Base-by-base conservation (phyloP, 164 flowering plant species). In the Sextonia rubra region DNA sequence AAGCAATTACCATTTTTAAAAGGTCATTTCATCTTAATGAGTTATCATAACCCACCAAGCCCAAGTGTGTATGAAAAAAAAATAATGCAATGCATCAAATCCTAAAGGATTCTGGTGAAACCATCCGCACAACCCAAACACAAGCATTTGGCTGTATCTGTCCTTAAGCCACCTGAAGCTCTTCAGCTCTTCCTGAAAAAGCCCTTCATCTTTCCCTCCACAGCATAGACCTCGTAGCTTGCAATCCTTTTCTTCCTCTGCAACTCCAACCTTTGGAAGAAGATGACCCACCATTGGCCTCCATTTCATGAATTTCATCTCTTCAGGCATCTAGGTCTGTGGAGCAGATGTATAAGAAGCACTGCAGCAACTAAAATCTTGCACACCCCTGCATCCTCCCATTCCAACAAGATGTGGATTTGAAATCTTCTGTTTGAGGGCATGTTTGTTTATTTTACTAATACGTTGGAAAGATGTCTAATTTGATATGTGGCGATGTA, bases 141-240 rank as follows among this genome's bases (percentile, higher is more conserved):
- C 24, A 60, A 90, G 86, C 3, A 85, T 83, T 23, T 86, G 80
- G 64, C 80, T 69, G 75, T 64, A 90, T 25, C 86, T 83, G 60
- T 88, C 81, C 78, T 91, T 93, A 77, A 93, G 82, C 98, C 98
- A 80, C 64, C 78, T 80, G 62, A 77, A n/a, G n/a, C n/a, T n/a
- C n/a, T n/a, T n/a, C n/a, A 73, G 49, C 82, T 81, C 79, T 77
- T 81, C 69, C 75, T 81, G 1, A 83, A 71, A 48, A 81, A 72
- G 24, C 84, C 86, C 49, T 83, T 83, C 73, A 83, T 56, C 72
- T 78, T 81, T 4, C 83, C 83, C 47, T 83, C 86, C 66, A 83
- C 81, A 32, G 77, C 60, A 71, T 83, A 81, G 7, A 72, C 75
- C 72, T 81, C 81, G 32, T 83, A 83, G 18, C 83, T 69, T 71